These are phyloP conservation scores for Eimeria necatrix DNA, from an alignment of 169 alveolate genomes.

Conservation along the genomic window DNA sequence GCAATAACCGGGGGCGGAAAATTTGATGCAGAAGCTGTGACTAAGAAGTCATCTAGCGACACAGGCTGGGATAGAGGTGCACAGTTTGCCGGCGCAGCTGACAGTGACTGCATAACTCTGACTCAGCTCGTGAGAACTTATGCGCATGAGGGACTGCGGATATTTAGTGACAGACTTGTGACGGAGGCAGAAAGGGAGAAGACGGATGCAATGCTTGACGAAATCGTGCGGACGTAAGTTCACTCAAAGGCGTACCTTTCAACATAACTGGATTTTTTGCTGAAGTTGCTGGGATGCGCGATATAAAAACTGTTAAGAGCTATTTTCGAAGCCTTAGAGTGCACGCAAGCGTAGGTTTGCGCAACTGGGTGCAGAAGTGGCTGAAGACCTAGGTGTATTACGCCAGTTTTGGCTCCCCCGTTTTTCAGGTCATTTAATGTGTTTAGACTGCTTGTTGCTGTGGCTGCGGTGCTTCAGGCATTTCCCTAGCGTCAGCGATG, in stretches of 20 bases:
- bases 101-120: constrained; percentile 67
- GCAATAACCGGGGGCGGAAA: constrained; percentile 67
- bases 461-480: constrained; percentile 73
- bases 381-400: neutral
- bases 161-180: constrained; percentile 98
- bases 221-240: constrained; percentile 89
- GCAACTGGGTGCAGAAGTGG: neutral
- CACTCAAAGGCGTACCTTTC: neutral
- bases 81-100: neutral
- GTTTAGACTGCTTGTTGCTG: neutral
- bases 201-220: constrained; percentile 95
- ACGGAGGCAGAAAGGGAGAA: constrained; percentile 95
- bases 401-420: neutral
- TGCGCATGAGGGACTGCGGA: constrained; percentile 97
- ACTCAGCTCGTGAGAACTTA: constrained; percentile 92
- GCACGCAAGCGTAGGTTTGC: neutral
- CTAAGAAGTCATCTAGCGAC: neutral
- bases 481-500: constrained; percentile 65
- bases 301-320: no score
- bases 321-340: neutral
- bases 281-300: no score
- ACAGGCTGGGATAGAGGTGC: constrained; percentile 18
- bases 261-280: no score
- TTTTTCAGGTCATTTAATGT: constrained; percentile 18
- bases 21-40: neutral